These are phyloP conservation scores for Pelargonium citronellum DNA, from an alignment of 441 rosid species.

Conservation along the genomic window DNA sequence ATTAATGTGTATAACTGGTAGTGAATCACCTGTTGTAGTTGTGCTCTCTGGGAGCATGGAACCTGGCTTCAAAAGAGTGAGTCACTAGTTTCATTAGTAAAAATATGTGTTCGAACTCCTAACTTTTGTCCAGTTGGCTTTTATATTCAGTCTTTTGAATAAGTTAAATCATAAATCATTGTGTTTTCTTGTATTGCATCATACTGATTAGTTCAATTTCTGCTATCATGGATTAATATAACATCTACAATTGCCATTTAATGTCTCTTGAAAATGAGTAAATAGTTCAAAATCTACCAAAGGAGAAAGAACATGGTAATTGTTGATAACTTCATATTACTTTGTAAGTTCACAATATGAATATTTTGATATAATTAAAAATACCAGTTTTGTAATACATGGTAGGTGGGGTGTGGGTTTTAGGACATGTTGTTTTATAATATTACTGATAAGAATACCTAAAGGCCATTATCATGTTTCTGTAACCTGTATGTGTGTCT, in stretches of 20 bases:
- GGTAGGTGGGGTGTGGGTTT: background rate
- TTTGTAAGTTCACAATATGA: background rate
- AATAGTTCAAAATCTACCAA: background rate
- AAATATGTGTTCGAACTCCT: no score
- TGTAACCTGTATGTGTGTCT: background rate
- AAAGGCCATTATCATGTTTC: background rate
- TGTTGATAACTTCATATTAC: background rate
- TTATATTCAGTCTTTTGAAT: background rate
- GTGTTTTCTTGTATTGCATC: background rate
- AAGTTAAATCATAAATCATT: background rate
- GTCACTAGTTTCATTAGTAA: constrained; percentile 9
- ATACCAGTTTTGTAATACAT: background rate
- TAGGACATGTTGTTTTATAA: background rate
- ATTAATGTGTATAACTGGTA: constrained; percentile 64
- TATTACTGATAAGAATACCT: background rate
- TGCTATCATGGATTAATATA: background rate
- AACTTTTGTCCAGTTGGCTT: background rate
- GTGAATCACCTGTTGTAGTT: constrained; percentile 80
- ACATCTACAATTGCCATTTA: background rate
- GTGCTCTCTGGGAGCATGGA: constrained; percentile 88
- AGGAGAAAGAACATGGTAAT: background rate
- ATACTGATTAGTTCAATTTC: background rate
- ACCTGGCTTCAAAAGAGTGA: constrained; percentile 76
- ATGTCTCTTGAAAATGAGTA: no score
- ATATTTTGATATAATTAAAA: no score